Conservation (phyloP, 2,329 filamentous ascomycete genomes). For the Neonectria magnoliae region DNA sequence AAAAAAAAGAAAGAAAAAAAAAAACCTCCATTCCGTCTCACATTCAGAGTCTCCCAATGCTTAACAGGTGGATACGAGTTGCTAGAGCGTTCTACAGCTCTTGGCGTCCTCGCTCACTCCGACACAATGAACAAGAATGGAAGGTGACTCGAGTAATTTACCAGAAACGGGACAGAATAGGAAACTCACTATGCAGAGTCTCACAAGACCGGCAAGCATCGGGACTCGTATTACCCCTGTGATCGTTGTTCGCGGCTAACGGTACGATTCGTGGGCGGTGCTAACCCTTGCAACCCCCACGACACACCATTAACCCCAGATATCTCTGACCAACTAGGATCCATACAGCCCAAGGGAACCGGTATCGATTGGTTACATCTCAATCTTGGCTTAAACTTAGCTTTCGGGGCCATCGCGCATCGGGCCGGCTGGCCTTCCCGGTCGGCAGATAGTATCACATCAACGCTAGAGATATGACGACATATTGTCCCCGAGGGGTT, state of each 20-base stretch:
- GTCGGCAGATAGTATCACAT: conserved; percentile 19
- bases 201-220: background rate
- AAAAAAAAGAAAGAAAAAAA: too few relatives aligned
- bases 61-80: too few relatives aligned
- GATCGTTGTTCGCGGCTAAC: background rate
- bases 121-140: background rate
- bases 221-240: background rate
- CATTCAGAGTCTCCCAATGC: too few relatives aligned
- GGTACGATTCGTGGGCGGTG: background rate
- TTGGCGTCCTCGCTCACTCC: background rate
- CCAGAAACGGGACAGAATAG: too few relatives aligned
- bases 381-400: background rate
- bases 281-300: background rate
- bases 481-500: conserved; percentile 5
- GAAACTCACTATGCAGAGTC: background rate
- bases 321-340: background rate
- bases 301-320: background rate
- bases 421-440: conserved; percentile 16
- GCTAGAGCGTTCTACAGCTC: too few relatives aligned
- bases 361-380: background rate
- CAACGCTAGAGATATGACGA: conserved; percentile 22
- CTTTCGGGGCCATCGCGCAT: background rate
- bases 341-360: background rate
- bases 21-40: too few relatives aligned
- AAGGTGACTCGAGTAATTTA: too few relatives aligned